Conservation (phyloP, 371 early-diverging fungal genomes). For the Batrachochytrium dendrobatidis region DNA sequence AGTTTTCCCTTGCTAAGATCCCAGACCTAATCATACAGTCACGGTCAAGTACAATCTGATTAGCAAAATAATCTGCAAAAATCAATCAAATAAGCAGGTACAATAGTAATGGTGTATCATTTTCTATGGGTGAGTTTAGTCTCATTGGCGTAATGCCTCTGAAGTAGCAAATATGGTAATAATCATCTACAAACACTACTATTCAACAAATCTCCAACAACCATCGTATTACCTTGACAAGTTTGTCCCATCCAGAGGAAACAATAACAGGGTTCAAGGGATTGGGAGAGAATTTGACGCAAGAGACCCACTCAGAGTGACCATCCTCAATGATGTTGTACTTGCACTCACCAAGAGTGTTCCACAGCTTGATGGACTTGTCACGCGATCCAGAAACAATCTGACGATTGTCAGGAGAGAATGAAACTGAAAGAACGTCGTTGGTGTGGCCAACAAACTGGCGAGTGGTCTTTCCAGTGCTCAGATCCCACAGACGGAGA, state of each 20-base stretch:
- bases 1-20: conserved; percentile 96
- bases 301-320: conserved; percentile 97
- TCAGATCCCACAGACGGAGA: conserved; percentile 96
- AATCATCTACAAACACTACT: conserved; percentile 22
- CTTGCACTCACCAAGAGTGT: conserved; percentile 99
- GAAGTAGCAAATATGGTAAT: conserved; percentile 59
- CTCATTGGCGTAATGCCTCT: conserved; percentile 52
- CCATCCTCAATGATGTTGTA: conserved; percentile 87
- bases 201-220: background rate
- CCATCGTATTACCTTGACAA: conserved; percentile 81
- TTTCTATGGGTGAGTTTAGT: conserved; percentile 30
- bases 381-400: conserved; percentile 97
- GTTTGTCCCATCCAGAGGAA: conserved; percentile 98
- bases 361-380: conserved; percentile 98
- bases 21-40: conserved; percentile 73
- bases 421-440: conserved; percentile 95
- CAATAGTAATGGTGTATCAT: conserved; percentile 23
- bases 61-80: background rate
- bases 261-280: conserved; percentile 94
- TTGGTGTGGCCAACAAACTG: conserved; percentile 95
- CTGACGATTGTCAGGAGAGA: conserved; percentile 98
- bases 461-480: conserved; percentile 87
- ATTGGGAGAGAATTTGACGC: conserved; percentile 98
- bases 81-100: conserved; percentile 1
- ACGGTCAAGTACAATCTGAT: background rate